A percentile compares a stretch with the other conserved stretches of the same genome.
Evolutionary conservation across 257 asterid genomes (phyloP).

Genomic region (Cynanchum wilfordii): DNA sequence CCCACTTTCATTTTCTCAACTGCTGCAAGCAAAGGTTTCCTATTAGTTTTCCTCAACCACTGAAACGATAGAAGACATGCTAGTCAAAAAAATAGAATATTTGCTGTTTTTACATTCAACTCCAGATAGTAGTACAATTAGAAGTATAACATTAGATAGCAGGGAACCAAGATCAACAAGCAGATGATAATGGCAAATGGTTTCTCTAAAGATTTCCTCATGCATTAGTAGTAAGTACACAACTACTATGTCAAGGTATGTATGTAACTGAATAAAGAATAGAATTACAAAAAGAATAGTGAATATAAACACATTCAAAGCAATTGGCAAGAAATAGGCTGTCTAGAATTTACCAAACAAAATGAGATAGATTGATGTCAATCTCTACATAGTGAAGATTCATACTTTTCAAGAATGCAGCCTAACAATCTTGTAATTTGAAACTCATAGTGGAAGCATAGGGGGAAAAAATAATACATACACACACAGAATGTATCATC

Average conservation of each 20-base stretch:
- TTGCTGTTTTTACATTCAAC: not conserved
- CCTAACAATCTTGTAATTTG: not conserved
- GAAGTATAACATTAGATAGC: not conserved
- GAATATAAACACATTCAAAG: not conserved
- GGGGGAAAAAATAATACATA: not conserved
- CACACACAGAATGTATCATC: not conserved
- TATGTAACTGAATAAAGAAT: not conserved
- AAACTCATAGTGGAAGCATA: not conserved
- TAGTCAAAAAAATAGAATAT: slow-evolving; percentile 7
- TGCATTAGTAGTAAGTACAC: not conserved
- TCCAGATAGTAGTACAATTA: not conserved
- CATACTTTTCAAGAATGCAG: not conserved
- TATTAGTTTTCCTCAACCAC: slow-evolving; percentile 83
- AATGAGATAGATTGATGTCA: not conserved
- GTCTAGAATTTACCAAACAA: not conserved
- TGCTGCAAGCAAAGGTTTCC: slow-evolving; percentile 87
- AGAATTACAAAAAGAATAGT: not conserved
- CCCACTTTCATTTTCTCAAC: slow-evolving; percentile 75
- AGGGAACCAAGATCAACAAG: not conserved
- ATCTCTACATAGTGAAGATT: not conserved
- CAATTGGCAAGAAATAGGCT: not conserved
- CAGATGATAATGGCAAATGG: not conserved
- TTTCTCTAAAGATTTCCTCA: not conserved
- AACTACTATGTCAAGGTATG: not conserved
- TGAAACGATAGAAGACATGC: slow-evolving; percentile 29